Evolutionary conservation across 106 monocot species (phyloP), one percentile per base, ranked within the genome.

Genomic region (Iris macrosiphon): DNA sequence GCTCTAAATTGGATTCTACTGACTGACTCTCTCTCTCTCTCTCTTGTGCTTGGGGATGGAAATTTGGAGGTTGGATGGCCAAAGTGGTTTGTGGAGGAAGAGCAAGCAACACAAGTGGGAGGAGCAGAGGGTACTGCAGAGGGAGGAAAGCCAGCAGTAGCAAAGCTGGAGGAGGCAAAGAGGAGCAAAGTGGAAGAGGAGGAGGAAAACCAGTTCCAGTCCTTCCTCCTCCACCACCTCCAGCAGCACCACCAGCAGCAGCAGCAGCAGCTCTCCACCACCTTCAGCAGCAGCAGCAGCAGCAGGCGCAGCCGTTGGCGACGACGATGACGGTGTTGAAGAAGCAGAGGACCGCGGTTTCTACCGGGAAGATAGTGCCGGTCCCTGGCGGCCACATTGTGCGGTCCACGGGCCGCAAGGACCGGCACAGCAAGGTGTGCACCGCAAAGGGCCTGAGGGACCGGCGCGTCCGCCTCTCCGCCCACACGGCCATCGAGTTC

Each of bases 361-460:
- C 26, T 23, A 49, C 49, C 30, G 83, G 83, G 21, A 66, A 85
- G 72, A 79, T 85, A 26, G 68, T 76, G 2, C 70, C 80, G 47
- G 86, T 77, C 14, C 66, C 73, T 20, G 86, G 80, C 9, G 77
- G 86, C 28, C 86, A 77, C 74, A 81, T 86, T 64, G 70, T 86
- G 54, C 72, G 86, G 40, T 65, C 80, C 30, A 74, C 72, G 0
- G 86, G 86, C 17, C 69, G 80, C 9, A 86, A 86, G 66, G 86
- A 86, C 80, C 65, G 86, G 21, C 86, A 86, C 76, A 86, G 80
- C 67, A 86, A 86, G 68, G 85, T 85, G 32, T 86, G 63, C 80
- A 86, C 86, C 0, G 76, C 80, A 16, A 86, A 86, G 39, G 86
- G 86, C 24, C 71, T 70, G 20, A 66, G 86, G 7, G 86, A 86